Percentiles rank a stretch among this genome's conserved stretches.
Evolutionary conservation across 176 grass and related monocot species (phyloP).

Genomic region (Carex cristatella): DNA sequence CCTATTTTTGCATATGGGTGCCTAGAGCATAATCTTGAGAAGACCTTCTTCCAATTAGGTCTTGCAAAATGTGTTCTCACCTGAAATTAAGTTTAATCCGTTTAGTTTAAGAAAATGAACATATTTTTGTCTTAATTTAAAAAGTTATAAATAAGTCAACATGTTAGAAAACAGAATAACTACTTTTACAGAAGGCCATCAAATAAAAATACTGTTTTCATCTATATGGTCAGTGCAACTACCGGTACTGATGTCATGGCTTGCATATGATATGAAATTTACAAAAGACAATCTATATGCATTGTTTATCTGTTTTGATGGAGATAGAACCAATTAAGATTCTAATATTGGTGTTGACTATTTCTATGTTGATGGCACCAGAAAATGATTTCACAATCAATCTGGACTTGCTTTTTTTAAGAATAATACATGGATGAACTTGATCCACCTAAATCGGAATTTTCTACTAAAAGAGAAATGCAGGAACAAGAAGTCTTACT

Average conservation of each 20-base stretch:
- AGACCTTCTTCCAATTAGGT: conserved; percentile 34
- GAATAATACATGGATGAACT: not conserved
- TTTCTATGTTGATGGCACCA: conserved; percentile 3
- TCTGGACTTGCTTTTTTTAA: not conserved
- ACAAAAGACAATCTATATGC: not conserved
- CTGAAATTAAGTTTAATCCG: not conserved
- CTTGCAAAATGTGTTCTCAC: conserved; percentile 31
- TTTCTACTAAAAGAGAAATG: not conserved
- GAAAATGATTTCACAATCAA: not conserved
- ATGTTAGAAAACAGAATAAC: not conserved
- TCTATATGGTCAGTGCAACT: not conserved
- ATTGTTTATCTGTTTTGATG: conserved; percentile 9
- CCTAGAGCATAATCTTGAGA: conserved; percentile 25
- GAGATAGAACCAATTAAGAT: not conserved
- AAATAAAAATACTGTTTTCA: not conserved
- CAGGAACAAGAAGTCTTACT: conserved; percentile 1
- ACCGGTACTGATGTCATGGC: not conserved
- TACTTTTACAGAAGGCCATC: not conserved
- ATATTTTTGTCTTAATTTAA: not conserved
- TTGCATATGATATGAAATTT: not conserved
- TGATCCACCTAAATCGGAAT: not conserved
- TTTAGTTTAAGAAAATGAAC: not conserved
- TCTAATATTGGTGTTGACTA: not conserved
- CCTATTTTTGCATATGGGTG: conserved; percentile 31
- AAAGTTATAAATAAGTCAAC: not conserved